These are phyloP conservation scores for Pythium coloratum DNA, from an alignment of 352 stramenopile genomes.

Conservation along the genomic window DNA sequence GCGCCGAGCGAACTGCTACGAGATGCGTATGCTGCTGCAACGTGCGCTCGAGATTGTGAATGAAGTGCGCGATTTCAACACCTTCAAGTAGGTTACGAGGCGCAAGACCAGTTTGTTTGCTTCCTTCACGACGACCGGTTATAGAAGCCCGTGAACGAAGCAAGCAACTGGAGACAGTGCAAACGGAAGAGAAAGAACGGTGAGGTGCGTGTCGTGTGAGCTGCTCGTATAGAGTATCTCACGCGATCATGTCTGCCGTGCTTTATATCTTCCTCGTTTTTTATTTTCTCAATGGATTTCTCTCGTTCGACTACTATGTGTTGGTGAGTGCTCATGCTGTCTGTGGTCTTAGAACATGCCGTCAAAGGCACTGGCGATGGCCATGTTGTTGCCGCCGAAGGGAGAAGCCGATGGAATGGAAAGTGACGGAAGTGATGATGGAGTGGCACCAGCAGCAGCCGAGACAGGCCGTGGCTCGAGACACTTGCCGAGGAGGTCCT, in stretches of 20 bases:
- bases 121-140: constrained; percentile 5
- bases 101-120: background rate
- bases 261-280: constrained; percentile 13
- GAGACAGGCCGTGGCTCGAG: constrained; percentile 16
- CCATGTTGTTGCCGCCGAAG: background rate
- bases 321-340: background rate
- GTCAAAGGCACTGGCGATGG: constrained; percentile 25
- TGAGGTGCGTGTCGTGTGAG: background rate
- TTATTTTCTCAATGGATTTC: constrained; percentile 25
- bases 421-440: background rate
- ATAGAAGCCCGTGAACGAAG: constrained; percentile 24
- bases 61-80: constrained; percentile 98
- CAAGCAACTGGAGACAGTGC: constrained; percentile 1
- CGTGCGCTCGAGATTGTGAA: constrained; percentile 98
- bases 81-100: constrained; percentile 84
- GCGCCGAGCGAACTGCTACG: constrained; percentile 93
- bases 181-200: background rate
- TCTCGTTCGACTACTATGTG: background rate
- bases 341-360: constrained; percentile 25
- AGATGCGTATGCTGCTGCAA: constrained; percentile 96
- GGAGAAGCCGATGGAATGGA: constrained; percentile 3
- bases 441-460: background rate
- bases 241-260: background rate
- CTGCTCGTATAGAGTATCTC: too few species aligned
- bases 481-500: constrained; percentile 32